Base-by-base conservation (phyloP, 495 filamentous ascomycete genomes). In the Aspergillus ellipticus region DNA sequence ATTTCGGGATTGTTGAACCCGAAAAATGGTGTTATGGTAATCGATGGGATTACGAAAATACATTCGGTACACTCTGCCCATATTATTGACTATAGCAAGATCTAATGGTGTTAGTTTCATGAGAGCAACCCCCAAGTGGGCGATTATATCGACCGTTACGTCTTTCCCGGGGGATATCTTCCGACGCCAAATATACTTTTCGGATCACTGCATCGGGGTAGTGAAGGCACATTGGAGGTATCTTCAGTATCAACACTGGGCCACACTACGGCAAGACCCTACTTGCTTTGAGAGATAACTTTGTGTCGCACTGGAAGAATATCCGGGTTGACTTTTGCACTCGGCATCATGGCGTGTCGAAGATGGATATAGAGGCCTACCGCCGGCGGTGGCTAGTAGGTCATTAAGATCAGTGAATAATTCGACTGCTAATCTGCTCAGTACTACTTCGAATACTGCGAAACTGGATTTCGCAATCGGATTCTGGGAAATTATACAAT, bases 41-140 rank as follows among this genome's bases (percentile, higher is more conserved):
- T 90, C 61, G 87, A 90, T 65, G 87, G 87, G 54, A 90, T 89
- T 55, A 88, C 86, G 11, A 88, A 89, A 76, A 86, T 86, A 1
- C 84, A 89, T 61, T 76, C 43, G 58, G 64, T 63, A 60, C 29
- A 35, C 37, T 7, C 2, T 21, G 17, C 51, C 29, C 45, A 22
- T 3, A 49, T 39, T 3, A n/a, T 20, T 1, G 24, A 2, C 8
- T 33, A 0, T 7, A 37, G n/a, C 37, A 42, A 39, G 4, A 42
- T 35, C 54, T 71, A 20, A 68, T 72, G 55, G 75, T 71, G 29
- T 71, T 59, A 42, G 55, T 52, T 62, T 16, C 42, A 52, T n/a
- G 45, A 63, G 53, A 66, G 21, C 62, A 69, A 62, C 4, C 50
- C 62, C 10, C 37, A 16, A 3, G 66, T 69, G 13, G 70, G 74